A percentile compares a stretch with the other conserved stretches of the same genome.
phyloP scores from a whole-genome alignment of 179 eudicot genomes.

The Sideroxylon spinosum region DNA sequence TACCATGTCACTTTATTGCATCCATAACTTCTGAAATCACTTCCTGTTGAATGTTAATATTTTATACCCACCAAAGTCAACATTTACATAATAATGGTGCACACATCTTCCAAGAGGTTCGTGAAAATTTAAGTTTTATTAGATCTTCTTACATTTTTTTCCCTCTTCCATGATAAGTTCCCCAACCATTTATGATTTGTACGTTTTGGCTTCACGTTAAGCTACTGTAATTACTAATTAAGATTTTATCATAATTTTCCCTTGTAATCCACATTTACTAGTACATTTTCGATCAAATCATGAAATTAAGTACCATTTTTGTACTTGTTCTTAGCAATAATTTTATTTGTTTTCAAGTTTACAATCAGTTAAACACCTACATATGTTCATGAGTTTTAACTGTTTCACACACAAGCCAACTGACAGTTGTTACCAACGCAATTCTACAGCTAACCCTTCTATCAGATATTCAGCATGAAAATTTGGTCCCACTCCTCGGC shows the following conservation, averaged over 20 bases:
- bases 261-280: neutral
- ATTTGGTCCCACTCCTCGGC: slow-evolving; percentile 53
- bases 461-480: slow-evolving; percentile 49
- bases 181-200: neutral
- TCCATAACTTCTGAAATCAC: neutral
- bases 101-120: neutral
- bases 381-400: neutral
- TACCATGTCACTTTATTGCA: neutral
- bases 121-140: neutral
- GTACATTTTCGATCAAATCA: neutral
- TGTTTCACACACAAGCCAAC: slow-evolving; percentile 2
- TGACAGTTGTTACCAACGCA: slow-evolving; percentile 10
- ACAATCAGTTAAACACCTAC: neutral
- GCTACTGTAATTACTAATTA: neutral
- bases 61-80: neutral
- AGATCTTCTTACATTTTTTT: neutral
- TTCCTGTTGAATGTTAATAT: neutral
- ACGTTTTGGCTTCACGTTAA: neutral
- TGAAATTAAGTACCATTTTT: neutral
- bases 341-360: neutral
- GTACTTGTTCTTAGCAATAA: neutral
- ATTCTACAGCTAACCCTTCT: slow-evolving; percentile 44
- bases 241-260: neutral
- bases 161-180: neutral
- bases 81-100: neutral